Conservation (phyloP, 495 filamentous ascomycete genomes). For the Penicillium turbatum region DNA sequence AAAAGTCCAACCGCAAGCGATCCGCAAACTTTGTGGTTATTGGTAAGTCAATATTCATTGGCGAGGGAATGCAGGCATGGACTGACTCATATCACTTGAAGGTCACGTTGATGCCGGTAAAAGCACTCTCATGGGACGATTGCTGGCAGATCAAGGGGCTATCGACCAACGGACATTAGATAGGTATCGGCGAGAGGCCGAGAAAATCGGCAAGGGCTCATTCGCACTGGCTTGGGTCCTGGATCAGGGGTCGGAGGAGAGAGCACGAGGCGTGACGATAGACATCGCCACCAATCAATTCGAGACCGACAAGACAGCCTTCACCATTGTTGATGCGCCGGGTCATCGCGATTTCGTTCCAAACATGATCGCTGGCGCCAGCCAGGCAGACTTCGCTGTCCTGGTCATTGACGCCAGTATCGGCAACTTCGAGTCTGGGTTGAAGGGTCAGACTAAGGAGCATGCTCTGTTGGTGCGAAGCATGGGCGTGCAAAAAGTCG, state of each 20-base stretch:
- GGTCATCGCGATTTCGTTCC: conserved; percentile 95
- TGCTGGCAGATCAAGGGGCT: conserved; percentile 85
- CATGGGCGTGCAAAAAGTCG: conserved; percentile 82
- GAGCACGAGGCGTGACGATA: conserved; percentile 88
- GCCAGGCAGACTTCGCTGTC: conserved; percentile 93
- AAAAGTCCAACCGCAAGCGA: conserved; percentile 70
- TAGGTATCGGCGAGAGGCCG: conserved; percentile 80
- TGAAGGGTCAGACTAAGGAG: conserved; percentile 92
- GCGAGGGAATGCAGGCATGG: not conserved
- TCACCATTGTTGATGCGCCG: conserved; percentile 93
- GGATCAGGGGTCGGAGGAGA: conserved; percentile 84
- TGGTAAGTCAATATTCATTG: conserved; percentile 49
- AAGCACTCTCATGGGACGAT: conserved; percentile 92
- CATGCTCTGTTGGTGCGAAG: conserved; percentile 86
- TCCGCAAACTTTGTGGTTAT: conserved; percentile 94
- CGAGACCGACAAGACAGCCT: conserved; percentile 76
- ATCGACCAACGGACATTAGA: conserved; percentile 84
- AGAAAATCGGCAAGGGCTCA: conserved; percentile 87
- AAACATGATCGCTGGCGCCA: conserved; percentile 97
- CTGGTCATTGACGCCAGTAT: conserved; percentile 86
- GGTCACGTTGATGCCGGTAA: conserved; percentile 98
- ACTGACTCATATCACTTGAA: conserved; percentile 27
- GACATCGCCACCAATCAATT: conserved; percentile 95
- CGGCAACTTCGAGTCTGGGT: conserved; percentile 86
- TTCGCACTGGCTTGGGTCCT: conserved; percentile 96